Evolutionary conservation across 805 yeast species (phyloP).

Genomic region (Candida sithepensis): DNA sequence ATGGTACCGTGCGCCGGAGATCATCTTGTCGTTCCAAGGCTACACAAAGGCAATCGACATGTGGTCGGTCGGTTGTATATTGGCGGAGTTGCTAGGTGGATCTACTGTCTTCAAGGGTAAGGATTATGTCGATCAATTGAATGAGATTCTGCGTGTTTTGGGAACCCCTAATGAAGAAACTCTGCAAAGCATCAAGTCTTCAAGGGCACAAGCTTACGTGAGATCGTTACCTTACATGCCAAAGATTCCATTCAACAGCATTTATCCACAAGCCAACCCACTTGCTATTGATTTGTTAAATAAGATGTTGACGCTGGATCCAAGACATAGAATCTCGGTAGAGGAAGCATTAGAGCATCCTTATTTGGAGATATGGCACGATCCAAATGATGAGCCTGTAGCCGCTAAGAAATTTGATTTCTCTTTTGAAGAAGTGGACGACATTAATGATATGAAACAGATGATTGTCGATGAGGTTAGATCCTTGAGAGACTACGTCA

Average conservation of each 20-base stretch:
- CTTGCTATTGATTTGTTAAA: conserved; percentile 78
- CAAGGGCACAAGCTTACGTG: conserved; percentile 89
- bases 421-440: conserved; percentile 80
- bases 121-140: conserved; percentile 93
- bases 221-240: conserved; percentile 81
- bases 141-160: conserved; percentile 76
- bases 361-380: conserved; percentile 86
- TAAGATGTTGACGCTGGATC: conserved; percentile 82
- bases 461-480: conserved; percentile 80
- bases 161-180: conserved; percentile 90
- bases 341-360: conserved; percentile 89
- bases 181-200: conserved; percentile 67
- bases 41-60: conserved; percentile 95
- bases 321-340: conserved; percentile 77
- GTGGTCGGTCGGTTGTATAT: conserved; percentile 97
- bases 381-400: conserved; percentile 85
- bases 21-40: conserved; percentile 90
- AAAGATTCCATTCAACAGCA: conserved; percentile 61
- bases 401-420: conserved; percentile 83
- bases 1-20: conserved; percentile 99
- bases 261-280: conserved; percentile 86
- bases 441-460: conserved; percentile 66
- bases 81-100: conserved; percentile 91
- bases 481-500: conserved; percentile 73
- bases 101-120: conserved; percentile 91